Conservation (phyloP, 1,139 yeast species). For the Insectozyma bohioensis region DNA sequence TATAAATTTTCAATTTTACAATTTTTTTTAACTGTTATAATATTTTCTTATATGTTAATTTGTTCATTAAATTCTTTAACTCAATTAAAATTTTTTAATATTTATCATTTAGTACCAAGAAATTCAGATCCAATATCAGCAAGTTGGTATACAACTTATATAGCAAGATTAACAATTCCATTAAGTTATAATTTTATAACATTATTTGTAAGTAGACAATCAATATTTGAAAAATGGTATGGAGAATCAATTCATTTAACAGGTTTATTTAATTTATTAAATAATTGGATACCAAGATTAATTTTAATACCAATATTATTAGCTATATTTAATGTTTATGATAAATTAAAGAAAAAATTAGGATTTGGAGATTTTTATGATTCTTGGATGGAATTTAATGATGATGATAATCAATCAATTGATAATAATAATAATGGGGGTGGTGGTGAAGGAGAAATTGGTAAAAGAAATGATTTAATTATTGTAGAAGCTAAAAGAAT, state of each 20-base stretch:
- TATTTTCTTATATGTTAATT: conserved; percentile 66
- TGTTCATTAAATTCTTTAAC: conserved; percentile 68
- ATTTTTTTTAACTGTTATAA: conserved; percentile 36
- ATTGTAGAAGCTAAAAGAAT: conserved; percentile 47
- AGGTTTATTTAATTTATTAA: conserved; percentile 70
- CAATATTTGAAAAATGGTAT: conserved; percentile 58
- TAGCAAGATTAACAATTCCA: conserved; percentile 81
- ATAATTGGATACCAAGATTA: conserved; percentile 73
- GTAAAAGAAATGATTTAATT: conserved; percentile 34
- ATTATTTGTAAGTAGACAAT: conserved; percentile 50
- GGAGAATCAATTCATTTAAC: conserved; percentile 76
- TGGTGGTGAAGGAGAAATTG: no score
- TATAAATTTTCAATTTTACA: conserved; percentile 24
- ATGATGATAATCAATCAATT: conserved; percentile 17
- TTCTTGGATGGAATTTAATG: conserved; percentile 52
- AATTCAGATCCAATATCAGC: conserved; percentile 75
- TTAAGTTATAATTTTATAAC: conserved; percentile 77
- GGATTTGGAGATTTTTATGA: conserved; percentile 57
- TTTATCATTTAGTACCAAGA: conserved; percentile 68
- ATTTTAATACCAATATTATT: conserved; percentile 65
- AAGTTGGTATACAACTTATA: conserved; percentile 76
- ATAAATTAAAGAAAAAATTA: conserved; percentile 50
- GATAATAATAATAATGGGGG: conserved; percentile 13
- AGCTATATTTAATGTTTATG: conserved; percentile 69
- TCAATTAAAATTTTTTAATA: conserved; percentile 66